Conservation (phyloP, 1,139 yeast species). For the Geotrichum restrictum region DNA sequence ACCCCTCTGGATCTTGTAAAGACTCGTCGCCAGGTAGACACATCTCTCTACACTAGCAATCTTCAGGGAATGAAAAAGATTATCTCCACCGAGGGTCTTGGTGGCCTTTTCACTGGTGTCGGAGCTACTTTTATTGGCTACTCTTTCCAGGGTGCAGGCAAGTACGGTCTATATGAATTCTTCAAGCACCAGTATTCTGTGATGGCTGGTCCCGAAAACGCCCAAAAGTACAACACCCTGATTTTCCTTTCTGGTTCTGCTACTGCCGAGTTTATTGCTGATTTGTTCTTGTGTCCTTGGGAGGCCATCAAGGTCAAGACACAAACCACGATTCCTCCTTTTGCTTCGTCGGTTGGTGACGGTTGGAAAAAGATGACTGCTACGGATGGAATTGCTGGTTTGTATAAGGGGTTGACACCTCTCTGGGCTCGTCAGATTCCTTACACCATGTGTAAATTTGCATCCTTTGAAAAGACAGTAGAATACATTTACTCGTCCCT, state of each 20-base stretch:
- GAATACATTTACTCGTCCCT: conserved; percentile 56
- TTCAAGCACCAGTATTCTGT: conserved; percentile 65
- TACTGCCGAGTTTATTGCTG: conserved; percentile 78
- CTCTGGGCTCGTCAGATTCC: conserved; percentile 83
- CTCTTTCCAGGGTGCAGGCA: conserved; percentile 82
- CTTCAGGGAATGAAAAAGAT: conserved; percentile 63
- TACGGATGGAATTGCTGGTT: conserved; percentile 50
- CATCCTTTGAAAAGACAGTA: conserved; percentile 73
- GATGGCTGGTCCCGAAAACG: conserved; percentile 53
- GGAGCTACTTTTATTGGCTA: conserved; percentile 85
- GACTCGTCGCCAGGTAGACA: conserved; percentile 71
- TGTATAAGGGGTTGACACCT: conserved; percentile 73
- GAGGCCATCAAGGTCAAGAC: conserved; percentile 80
- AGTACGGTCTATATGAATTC: conserved; percentile 76
- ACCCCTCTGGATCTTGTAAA: conserved; percentile 77
- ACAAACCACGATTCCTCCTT: conserved; percentile 75
- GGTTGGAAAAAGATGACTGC: conserved; percentile 57
- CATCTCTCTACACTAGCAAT: conserved; percentile 58
- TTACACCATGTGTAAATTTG: conserved; percentile 80
- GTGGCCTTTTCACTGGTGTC: conserved; percentile 65
- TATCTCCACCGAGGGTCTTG: conserved; percentile 56
- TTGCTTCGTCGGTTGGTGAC: conserved; percentile 44
- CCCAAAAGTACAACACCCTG: conserved; percentile 56
- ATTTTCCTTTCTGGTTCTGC: conserved; percentile 73
- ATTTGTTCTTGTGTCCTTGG: conserved; percentile 72